These are phyloP conservation scores for Nyssa sinensis DNA, from an alignment of 148 eudicot genomes.

Conservation along the genomic window DNA sequence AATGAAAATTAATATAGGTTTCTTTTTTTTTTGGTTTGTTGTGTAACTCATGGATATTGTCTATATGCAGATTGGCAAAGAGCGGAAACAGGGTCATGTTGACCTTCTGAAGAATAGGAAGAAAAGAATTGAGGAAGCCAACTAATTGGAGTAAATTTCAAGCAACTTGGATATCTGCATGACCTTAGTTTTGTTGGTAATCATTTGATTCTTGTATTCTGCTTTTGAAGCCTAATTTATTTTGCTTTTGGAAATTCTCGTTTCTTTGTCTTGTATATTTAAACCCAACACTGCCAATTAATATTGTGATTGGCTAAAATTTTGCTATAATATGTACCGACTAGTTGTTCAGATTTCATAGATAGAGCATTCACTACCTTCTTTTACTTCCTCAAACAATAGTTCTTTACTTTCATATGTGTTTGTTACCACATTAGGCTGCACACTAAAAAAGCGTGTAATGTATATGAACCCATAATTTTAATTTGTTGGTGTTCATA, in stretches of 20 bases:
- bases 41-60: neutral
- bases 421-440: too few relatives aligned
- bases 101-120: constrained; percentile 46
- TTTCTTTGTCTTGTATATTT: neutral
- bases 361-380: neutral
- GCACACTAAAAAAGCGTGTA: too few relatives aligned
- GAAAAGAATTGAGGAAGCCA: constrained; percentile 31
- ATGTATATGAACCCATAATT: too few relatives aligned
- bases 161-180: neutral
- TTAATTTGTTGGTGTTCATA: too few relatives aligned
- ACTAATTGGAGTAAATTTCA: constrained; percentile 15
- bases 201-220: neutral
- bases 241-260: neutral
- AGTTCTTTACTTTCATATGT: too few relatives aligned
- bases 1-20: neutral
- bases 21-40: neutral
- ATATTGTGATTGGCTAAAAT: neutral
- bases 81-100: constrained; percentile 38
- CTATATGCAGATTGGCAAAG: constrained; percentile 37
- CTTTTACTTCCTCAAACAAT: neutral
- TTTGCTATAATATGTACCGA: neutral
- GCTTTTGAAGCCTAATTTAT: too few relatives aligned
- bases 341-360: neutral
- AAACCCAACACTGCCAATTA: neutral
- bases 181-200: neutral